Percentiles rank a stretch among this genome's conserved stretches.
Conservation (phyloP, 768 basidiomycete species). For the Mycena epipterygia region DNA sequence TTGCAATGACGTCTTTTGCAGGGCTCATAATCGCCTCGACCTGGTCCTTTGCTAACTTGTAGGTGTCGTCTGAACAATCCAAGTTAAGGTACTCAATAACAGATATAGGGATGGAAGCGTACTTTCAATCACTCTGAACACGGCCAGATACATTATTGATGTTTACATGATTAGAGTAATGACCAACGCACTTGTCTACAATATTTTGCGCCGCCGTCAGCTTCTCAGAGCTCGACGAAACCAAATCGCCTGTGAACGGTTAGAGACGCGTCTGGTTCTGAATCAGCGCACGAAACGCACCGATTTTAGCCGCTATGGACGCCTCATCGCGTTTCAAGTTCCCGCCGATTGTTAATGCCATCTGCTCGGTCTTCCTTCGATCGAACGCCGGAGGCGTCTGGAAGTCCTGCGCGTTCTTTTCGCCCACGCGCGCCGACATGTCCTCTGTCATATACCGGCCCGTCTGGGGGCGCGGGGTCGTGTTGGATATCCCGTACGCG, state of each 20-base stretch:
- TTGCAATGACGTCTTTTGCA: constrained; percentile 14
- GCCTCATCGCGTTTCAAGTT: constrained; percentile 13
- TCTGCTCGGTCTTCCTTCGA: constrained; percentile 6
- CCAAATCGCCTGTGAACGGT: constrained; percentile 7
- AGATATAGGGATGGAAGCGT: background rate
- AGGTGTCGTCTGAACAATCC: constrained; percentile 2
- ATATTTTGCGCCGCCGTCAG: background rate
- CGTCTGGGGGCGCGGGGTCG: background rate
- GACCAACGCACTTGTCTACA: constrained; percentile 1
- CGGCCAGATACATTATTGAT: background rate
- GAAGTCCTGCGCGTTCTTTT: background rate
- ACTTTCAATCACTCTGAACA: constrained; percentile 10
- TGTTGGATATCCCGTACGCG: constrained; percentile 8
- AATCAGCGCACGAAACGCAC: background rate
- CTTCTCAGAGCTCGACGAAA: background rate
- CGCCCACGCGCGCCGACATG: background rate
- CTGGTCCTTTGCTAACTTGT: constrained; percentile 20
- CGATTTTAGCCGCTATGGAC: constrained; percentile 12
- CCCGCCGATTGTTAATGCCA: constrained; percentile 1
- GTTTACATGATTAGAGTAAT: background rate
- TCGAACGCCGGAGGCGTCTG: background rate
- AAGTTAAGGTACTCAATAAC: background rate
- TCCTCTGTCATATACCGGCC: constrained; percentile 8
- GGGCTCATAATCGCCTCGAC: constrained; percentile 7
- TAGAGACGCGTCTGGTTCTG: background rate